phyloP scores from a whole-genome alignment of 768 basidiomycete genomes.

The Paxillus rubicundulus region DNA sequence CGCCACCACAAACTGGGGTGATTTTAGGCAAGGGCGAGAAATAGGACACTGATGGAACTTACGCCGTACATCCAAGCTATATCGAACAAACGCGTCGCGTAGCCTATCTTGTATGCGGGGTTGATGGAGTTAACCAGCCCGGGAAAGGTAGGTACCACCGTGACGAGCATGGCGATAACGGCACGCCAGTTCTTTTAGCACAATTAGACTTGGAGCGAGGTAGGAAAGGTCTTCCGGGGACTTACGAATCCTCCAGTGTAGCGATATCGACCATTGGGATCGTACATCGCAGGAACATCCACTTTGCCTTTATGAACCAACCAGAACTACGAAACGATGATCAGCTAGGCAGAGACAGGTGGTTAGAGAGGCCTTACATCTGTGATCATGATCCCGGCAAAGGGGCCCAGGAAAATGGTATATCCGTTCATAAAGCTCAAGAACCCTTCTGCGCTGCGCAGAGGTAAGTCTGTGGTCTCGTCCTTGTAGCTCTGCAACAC shows the following conservation, averaged over 20 bases:
- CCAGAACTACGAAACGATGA: conserved; percentile 56
- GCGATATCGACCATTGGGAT: conserved; percentile 73
- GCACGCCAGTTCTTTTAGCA: conserved; percentile 75
- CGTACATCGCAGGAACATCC: conserved; percentile 83
- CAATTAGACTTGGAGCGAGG: background rate
- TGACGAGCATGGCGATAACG: conserved; percentile 61
- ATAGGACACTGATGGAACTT: conserved; percentile 23
- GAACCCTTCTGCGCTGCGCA: conserved; percentile 56
- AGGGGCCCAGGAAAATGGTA: conserved; percentile 82
- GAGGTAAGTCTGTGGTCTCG: background rate
- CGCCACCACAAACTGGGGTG: conserved; percentile 21
- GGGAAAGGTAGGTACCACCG: conserved; percentile 71
- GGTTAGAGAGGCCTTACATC: conserved; percentile 40
- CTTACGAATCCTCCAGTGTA: conserved; percentile 73
- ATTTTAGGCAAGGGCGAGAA: background rate
- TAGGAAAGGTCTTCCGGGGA: conserved; percentile 9
- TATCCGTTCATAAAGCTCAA: conserved; percentile 81
- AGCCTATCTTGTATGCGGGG: conserved; percentile 57
- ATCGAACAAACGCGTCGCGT: conserved; percentile 56
- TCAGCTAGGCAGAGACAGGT: background rate
- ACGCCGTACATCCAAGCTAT: conserved; percentile 79
- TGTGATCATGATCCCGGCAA: conserved; percentile 71
- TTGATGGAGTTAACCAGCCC: conserved; percentile 79
- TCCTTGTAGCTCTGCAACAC: background rate
- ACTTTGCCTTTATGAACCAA: conserved; percentile 67